Evolutionary conservation across 2,329 filamentous ascomycete species (phyloP).

Genomic region (Aspergillus luchuensis): DNA sequence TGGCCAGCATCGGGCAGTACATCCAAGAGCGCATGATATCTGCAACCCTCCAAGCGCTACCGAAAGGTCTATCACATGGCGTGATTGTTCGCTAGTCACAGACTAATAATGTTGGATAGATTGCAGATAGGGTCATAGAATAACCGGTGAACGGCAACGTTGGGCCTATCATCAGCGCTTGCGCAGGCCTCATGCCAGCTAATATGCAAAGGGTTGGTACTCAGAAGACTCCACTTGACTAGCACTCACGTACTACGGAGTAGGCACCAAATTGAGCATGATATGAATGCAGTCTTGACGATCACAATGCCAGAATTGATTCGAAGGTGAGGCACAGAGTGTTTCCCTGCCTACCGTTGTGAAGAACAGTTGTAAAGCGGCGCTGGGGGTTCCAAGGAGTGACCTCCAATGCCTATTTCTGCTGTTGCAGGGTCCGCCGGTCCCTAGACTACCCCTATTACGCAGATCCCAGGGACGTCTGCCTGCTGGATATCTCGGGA

Average conservation of each 20-base stretch:
- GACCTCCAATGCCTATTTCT: neutral
- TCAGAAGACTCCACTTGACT: neutral
- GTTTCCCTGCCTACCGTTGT: neutral
- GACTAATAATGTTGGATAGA: neutral
- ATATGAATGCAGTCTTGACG: neutral
- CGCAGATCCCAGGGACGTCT: conserved; percentile 11
- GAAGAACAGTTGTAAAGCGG: neutral
- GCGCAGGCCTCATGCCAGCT: neutral
- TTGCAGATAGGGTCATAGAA: neutral
- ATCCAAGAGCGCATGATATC: neutral
- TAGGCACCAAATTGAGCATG: neutral
- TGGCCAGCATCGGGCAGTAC: neutral
- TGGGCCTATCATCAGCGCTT: neutral
- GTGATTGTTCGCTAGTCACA: neutral
- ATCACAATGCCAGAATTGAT: neutral
- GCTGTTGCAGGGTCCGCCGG: conserved; percentile 2
- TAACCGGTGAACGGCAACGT: neutral
- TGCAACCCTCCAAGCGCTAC: neutral
- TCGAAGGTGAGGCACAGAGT: too few species aligned
- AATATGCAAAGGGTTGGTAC: neutral
- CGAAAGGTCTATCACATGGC: neutral
- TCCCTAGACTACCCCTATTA: conserved; percentile 2
- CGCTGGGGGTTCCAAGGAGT: neutral
- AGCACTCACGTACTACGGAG: neutral
- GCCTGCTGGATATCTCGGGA: neutral